phyloP scores from a whole-genome alignment of 148 eudicot genomes.

The Rhododendron williamsianum region DNA sequence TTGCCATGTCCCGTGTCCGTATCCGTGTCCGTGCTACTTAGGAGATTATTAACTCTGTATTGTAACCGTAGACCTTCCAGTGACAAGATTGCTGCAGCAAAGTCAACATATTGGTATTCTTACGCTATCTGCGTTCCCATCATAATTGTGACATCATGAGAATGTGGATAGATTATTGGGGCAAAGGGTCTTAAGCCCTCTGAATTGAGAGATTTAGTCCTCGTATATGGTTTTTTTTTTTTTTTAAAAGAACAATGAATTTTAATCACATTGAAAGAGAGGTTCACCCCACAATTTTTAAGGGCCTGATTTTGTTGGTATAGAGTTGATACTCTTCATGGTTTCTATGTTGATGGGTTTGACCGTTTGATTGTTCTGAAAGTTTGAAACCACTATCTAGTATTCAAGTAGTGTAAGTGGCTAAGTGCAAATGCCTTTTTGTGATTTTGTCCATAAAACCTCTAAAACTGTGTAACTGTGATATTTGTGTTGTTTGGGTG shows the following conservation, averaged over 20 bases:
- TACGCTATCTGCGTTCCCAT: neutral
- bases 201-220: neutral
- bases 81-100: neutral
- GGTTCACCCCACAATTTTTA: neutral
- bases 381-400: neutral
- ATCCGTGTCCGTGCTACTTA: too few relatives aligned
- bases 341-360: neutral
- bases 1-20: too few relatives aligned
- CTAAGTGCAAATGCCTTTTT: neutral
- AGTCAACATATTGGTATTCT: neutral
- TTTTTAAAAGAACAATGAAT: neutral
- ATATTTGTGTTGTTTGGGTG: neutral
- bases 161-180: neutral
- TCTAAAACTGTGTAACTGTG: neutral
- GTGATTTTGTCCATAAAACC: neutral
- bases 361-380: neutral
- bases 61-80: neutral
- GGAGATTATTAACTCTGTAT: neutral
- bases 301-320: neutral
- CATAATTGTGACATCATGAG: neutral
- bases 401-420: neutral
- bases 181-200: neutral
- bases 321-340: neutral
- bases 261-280: neutral
- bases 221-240: neutral